phyloP scores from a whole-genome alignment of 2,329 filamentous ascomycete genomes.

The Trichoderma sp. region DNA sequence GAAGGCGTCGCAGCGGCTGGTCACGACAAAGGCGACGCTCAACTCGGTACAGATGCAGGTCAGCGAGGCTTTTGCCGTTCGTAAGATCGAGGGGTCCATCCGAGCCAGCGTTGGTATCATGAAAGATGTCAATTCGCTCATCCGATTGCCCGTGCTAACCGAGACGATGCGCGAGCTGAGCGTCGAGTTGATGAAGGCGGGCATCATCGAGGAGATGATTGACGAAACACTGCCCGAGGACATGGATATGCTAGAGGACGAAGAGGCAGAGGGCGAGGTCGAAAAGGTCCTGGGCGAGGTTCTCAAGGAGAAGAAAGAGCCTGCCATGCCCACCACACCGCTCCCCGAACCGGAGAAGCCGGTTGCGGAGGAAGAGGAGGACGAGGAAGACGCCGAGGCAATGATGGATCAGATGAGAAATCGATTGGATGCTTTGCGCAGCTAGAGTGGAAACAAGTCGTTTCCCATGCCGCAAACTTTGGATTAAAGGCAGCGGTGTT shows the following conservation, averaged over 20 bases:
- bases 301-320: slow-evolving; percentile 74
- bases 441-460: slow-evolving; percentile 48
- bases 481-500: slow-evolving; percentile 24
- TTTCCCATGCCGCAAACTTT: slow-evolving; percentile 15
- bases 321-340: slow-evolving; percentile 58
- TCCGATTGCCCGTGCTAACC: slow-evolving; percentile 81
- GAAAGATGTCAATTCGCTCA: slow-evolving; percentile 90
- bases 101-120: slow-evolving; percentile 86
- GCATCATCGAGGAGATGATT: slow-evolving; percentile 97
- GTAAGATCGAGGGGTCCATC: slow-evolving; percentile 94
- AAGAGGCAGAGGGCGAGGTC: slow-evolving; percentile 76
- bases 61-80: slow-evolving; percentile 90
- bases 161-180: slow-evolving; percentile 87
- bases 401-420: slow-evolving; percentile 95
- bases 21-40: slow-evolving; percentile 88
- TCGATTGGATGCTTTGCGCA: slow-evolving; percentile 85
- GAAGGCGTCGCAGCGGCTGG: slow-evolving; percentile 70
- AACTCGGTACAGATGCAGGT: slow-evolving; percentile 96
- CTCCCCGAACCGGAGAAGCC: slow-evolving; percentile 56
- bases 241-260: slow-evolving; percentile 71
- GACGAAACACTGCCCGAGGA: slow-evolving; percentile 81
- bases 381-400: slow-evolving; percentile 78
- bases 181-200: slow-evolving; percentile 87
- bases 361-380: slow-evolving; percentile 52
- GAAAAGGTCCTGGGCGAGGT: slow-evolving; percentile 93